Evolutionary conservation across 2,329 filamentous ascomycete genomes (phyloP), one percentile per base, ranked within the genome.

Genomic region (Colletotrichum sp.): DNA sequence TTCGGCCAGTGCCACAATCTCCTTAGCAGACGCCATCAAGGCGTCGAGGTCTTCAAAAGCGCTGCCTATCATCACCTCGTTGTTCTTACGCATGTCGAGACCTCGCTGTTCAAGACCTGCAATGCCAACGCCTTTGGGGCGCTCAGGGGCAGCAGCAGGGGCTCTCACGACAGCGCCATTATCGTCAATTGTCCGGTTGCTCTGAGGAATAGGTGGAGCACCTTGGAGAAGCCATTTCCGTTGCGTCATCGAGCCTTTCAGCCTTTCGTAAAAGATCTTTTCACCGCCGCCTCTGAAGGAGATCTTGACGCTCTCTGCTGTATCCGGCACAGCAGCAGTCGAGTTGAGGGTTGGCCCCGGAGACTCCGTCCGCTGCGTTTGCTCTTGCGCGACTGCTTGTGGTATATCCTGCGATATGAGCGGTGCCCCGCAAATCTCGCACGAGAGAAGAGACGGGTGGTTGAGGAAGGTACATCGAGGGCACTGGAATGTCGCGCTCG

Each of bases 31-130:
- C 5, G 96, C 95, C 96, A 99, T 99, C 49, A 99, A 89, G 5
- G 97, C 96, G 83, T 99, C 96, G 0, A 99, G 90, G 81, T 99
- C 97, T 83, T 98, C 96, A 81, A 99, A 99, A 0, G 97, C 96
- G 78, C 92, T 96, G 30, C 96, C 96, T 78, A 99, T 98, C 66
- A 98, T 93, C 12, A 95, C 86, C 84, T 98, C 96, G 80, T 98
- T 99, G 84, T 98, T 98, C 86, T 95, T 96, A 73, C 95, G 94
- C 81, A 96, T 92, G 80, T 96, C 95, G 7, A 96, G 86, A 1
- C 95, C 95, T 77, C 96, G 92, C 80, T 95, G 93, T 83, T 99
- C 97, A 3, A 99, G 89, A 0, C 96, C 96, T 12, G 96, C 96
- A 80, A 99, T 98, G 4, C 97, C 97, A 6, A 95, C 95, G 0